Evolutionary conservation across 225 moss, liverwort and hornwort genomes (phyloP), one percentile per base, ranked within the genome.

Genomic region (Ulota crispa): DNA sequence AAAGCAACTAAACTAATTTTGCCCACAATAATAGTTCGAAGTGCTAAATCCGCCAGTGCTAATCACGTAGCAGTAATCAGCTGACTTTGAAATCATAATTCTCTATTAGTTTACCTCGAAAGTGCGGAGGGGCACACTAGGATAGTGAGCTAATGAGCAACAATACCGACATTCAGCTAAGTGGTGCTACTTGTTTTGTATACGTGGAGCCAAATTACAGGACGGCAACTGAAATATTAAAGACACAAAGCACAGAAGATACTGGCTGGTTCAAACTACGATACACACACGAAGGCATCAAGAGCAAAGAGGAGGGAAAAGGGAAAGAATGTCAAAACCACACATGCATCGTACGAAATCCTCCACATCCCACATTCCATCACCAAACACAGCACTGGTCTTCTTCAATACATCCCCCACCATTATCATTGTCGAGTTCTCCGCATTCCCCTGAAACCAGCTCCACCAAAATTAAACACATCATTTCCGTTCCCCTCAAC

Each of bases 351-450:
- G 84, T 20, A 83, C 79, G 70, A 97, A 89, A 73, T 97, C 95
- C 74, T 90, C 90, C 69, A 93, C 93, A 27, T 93, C 93, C 91
- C 89, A 89, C 86, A 96, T 89, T 80, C 63, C 89, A 85, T 94
- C 93, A 85, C 94, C 96, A 77, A 90, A 94, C 36, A 86, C 87
- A 15, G 93, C 92, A 85, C 93, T 93, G 30, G 91, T 92, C 82
- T 93, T 95, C 85, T 93, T 93, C 83, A 97, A 80, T 16, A 97
- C 89, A 87, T 97, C 96, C 24, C 96, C 96, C 55, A 97, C 93
- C 95, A 97, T 88, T 27, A 97, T 84, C 83, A 93, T 93, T 80
- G 67, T 92, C 6, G 89, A 67, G 13, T 78, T 91, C 81, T 93
- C 95, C 80, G 95, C 96, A 87, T 93, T 93, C 39, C 96, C 94